Base-by-base conservation (phyloP, 192 early-diverging fungal genomes). In the Backusella australiensis region DNA sequence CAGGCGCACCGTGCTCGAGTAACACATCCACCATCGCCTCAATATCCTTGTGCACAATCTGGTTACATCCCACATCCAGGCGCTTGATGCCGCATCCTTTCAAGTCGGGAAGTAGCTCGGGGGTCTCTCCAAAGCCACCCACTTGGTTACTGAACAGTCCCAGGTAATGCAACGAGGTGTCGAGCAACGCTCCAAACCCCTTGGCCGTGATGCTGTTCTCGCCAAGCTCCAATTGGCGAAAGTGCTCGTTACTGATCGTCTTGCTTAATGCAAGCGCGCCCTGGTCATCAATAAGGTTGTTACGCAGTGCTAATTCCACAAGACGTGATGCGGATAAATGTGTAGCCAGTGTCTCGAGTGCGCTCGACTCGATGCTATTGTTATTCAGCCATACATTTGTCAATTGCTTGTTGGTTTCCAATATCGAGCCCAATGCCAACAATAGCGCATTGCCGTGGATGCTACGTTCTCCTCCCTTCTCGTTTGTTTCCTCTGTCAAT, bases 51-150 rank as follows among this genome's bases (percentile, higher is more conserved):
- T 77, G 72, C 0, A 80, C 77, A 15, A 88, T 80, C 14, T 72
- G 52, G 59, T 88, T 88, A 76, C 85, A 83, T 32, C 86, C 86
- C n/a, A 88, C 75, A 69, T 88, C 86, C 8, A 88, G 75, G 35
- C 81, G 77, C 1, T 68, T 52, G 3, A 86, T 38, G 14, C 26
- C 49, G 67, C 69, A 67, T 6, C 29, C n/a, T 8, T 66, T 53
- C 21, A 75, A 67, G 15, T 32, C 35, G 29, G 82, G 71, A 12
- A 84, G 56, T 6, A 26, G 23, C 7, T 75, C 78, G 15, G 78
- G 42, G 2, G 74, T 73, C 19, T 75, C 75, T 34, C 79, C 81
- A 56, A 86, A 78, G 11, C 74, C 74, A 69, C 67, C 34, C 23
- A 88, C 73, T 59, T 74, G 59, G 73, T 88, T 88, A 66, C 79